Evolutionary conservation across 2,329 filamentous ascomycete species (phyloP), one percentile per base, ranked within the genome.

Genomic region (Onygenales sp.): DNA sequence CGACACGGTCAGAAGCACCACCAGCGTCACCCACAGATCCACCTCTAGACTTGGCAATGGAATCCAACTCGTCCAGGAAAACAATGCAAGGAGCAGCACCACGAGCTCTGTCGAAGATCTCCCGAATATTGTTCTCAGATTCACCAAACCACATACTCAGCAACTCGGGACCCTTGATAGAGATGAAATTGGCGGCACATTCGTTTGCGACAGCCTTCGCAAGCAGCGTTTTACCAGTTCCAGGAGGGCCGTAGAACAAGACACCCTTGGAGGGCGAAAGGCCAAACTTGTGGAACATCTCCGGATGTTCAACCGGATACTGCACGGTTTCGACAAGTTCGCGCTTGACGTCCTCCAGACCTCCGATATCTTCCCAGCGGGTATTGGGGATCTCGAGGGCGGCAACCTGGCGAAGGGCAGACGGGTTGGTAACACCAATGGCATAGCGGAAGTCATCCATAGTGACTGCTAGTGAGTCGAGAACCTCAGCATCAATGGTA

Each of bases 121-220:
- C 93, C 70, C 93, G 89, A 61, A 98, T 97, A 77, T 98, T 98
- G 83, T 89, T 95, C 78, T 98, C 94, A 52, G 93, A 98, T 78
- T 98, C 93, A 85, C 93, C 93, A 69, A 98, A 98, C 93, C 93
- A 98, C 93, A 98, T 98, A 73, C 90, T 96, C 65, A 98, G 83
- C 66, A 98, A 81, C 73, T 98, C 93, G 54, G 93, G 94, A 57
- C 93, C 93, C 84, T 98, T 98, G 74, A 98, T 86, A 42, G 93
- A 98, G 70, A 98, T 97, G 78, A 98, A 98, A 80, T 98, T 98
- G 81, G 93, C 93, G 57, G 93, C 87, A 69, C 91, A 97, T 79
- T 98, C 93, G 76, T 97, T 98, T 76, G 93, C 93, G 62, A 98
- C 93, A 64, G 93, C 93, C 83, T 98, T 98, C 70, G 93, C 93